Evolutionary conservation across 2,329 filamentous ascomycete species (phyloP), one percentile per base, ranked within the genome.

Genomic region (Aureobasidium sp.): DNA sequence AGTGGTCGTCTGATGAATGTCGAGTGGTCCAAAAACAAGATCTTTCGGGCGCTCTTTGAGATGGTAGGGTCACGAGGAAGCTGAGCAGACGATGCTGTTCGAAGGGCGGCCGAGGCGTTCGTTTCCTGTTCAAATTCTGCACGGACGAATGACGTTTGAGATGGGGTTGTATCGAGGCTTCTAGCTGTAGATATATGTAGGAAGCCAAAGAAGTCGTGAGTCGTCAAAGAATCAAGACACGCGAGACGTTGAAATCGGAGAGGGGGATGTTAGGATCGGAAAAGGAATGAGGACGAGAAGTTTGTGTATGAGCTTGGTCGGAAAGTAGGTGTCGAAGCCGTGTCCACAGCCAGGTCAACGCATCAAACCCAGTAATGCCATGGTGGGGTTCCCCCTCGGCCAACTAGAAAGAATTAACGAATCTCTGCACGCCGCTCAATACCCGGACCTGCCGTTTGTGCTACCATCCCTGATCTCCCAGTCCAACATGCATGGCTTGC

Each of bases 321-420:
- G 26, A 29, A 17, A 47, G 29, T n/a, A 32, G 27, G 34, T 9
- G 15, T 37, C 46, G 34, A 60, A 60, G 10, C 36, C 44, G 51
- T 41, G 37, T 37, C 37, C 51, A 39, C 34, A 17, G 23, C 34
- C 36, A 55, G 37, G 26, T 42, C 51, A 55, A 55, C 51, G 51
- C 51, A 42, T 27, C 51, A 41, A 55, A 42, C 7, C 51, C 36
- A 36, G 39, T 46, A 48, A 27, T 46, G 26, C 26, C 29, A 29
- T 57, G 13, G 56, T 50, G 57, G 57, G 57, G 57, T 39, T 60
- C 20, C 44, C 34, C 44, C 46, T 60, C 57, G 57, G 57, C 36
- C 57, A 60, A 60, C 57, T 50, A 34, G 57, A 42, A 50, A 60
- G 57, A 51, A 10, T 60, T 60, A 27, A 60, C 57, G 57, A 60